Evolutionary conservation across 148 eudicot genomes (phyloP), one percentile per base, ranked within the genome.

Genomic region (Silene conica): DNA sequence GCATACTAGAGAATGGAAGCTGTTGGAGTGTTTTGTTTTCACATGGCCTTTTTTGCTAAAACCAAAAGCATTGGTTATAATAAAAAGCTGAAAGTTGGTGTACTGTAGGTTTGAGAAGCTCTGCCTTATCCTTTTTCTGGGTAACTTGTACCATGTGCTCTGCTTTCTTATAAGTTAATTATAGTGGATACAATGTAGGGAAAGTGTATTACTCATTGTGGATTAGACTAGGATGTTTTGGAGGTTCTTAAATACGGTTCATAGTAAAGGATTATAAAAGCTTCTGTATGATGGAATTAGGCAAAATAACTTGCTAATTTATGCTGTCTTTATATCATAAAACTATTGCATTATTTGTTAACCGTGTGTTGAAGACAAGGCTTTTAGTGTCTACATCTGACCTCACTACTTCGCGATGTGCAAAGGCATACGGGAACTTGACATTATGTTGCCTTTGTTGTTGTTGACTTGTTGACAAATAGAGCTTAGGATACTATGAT

Each of bases 141-240:
- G 72, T 56, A 43, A 46, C 59, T 76, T 71, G 13, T 63, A 54
- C 63, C 80, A 77, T 71, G 70, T 71, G 74, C 16, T 63, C 22
- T 25, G 59, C 25, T 62, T 60, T 66, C 64, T 8, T 1, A 63
- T 38, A 18, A 22, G 21, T 34, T 45, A 22, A 8, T 60, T 54
- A 15, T 71, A 18, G 56, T 61, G 21, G 50, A 41, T 26, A 38
- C 6, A n/a, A 20, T 61, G 38, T 1, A 7, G 63, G 28, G 63
- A 59, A 59, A 19, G 63, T 59, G 25, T 59, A 10, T 38, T 38
- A 59, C 1, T 20, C 22, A 8, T 6, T 38, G 43, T 38, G 43
- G 43, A 1, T 38, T 38, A 38, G 43, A 38, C 43, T 38, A 38
- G 43, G 43, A 38, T 38, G 3, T 38, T 38, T 38, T 2, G 41